Conservation (phyloP, 331 rosid species). For the Pyracantha coccinea region DNA sequence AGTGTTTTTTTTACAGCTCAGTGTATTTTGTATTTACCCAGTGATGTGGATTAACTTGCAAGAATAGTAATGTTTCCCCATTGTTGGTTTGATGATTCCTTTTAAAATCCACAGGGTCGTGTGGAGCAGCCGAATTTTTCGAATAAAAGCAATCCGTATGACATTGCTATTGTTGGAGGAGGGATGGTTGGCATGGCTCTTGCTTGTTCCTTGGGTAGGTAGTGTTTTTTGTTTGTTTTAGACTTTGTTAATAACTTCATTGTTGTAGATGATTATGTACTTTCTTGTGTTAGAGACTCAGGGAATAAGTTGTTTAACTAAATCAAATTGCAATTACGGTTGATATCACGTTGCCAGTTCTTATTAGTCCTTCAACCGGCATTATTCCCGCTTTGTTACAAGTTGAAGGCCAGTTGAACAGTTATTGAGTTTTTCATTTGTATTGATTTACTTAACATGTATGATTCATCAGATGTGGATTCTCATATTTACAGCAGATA, state of each 20-base stretch:
- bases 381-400: too few relatives aligned
- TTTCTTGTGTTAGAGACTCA: too few relatives aligned
- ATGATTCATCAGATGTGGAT: not conserved
- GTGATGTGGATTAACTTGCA: not conserved
- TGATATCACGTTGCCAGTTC: not conserved
- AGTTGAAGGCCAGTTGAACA: too few relatives aligned
- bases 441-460: not conserved
- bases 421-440: not conserved
- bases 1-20: not conserved
- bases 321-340: too few relatives aligned
- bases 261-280: not conserved
- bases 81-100: constrained; percentile 6
- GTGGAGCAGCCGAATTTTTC: constrained; percentile 28
- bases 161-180: constrained; percentile 93
- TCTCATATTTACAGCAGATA: not conserved
- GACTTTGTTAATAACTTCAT: not conserved
- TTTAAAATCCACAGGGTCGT: constrained; percentile 37
- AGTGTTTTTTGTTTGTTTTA: not conserved
- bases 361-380: not conserved
- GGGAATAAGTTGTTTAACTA: too few relatives aligned
- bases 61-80: not conserved
- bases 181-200: constrained; percentile 96
- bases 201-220: constrained; percentile 92
- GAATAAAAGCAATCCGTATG: constrained; percentile 42
- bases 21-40: not conserved